A percentile compares a stretch with the other conserved stretches of the same genome.
Conservation (phyloP, 306 rosid species). For the Medicago lupulina region DNA sequence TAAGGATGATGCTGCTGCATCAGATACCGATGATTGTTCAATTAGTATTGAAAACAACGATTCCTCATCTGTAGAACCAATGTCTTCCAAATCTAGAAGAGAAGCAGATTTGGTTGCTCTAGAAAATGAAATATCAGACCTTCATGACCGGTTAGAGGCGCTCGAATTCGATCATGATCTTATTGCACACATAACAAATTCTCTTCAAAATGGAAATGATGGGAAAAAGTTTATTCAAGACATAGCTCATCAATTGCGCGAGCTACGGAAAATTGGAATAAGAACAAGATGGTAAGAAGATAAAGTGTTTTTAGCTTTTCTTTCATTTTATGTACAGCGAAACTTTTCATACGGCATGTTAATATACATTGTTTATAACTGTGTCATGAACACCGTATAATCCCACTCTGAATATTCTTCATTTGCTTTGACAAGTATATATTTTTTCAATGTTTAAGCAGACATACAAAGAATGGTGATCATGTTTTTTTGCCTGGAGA, state of each 20-base stretch:
- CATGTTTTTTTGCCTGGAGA: not conserved
- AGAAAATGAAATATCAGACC: slow-evolving; percentile 74
- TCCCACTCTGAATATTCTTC: slow-evolving; percentile 2
- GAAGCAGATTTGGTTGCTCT: slow-evolving; percentile 54
- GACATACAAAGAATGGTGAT: slow-evolving; percentile 33
- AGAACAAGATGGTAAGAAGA: slow-evolving; percentile 54
- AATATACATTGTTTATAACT: slow-evolving; percentile 3
- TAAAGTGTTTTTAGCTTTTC: slow-evolving; percentile 22
- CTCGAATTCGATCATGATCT: slow-evolving; percentile 76
- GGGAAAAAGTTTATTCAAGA: slow-evolving; percentile 68
- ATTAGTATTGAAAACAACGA: slow-evolving; percentile 38
- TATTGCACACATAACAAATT: slow-evolving; percentile 66
- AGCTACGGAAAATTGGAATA: slow-evolving; percentile 59
- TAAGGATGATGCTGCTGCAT: slow-evolving; percentile 44
- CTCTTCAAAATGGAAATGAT: slow-evolving; percentile 64
- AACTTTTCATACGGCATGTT: slow-evolving; percentile 30
- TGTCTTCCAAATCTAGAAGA: slow-evolving; percentile 35
- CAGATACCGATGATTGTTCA: slow-evolving; percentile 44
- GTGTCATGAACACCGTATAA: slow-evolving; percentile 1
- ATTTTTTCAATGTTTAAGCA: slow-evolving; percentile 9
- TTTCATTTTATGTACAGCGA: slow-evolving; percentile 19
- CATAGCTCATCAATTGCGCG: slow-evolving; percentile 66
- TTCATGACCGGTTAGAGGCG: slow-evolving; percentile 77
- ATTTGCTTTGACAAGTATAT: slow-evolving; percentile 13
- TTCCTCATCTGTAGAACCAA: slow-evolving; percentile 30